Conservation (phyloP, 2,329 filamentous ascomycete species). For the Canariomyces notabilis region DNA sequence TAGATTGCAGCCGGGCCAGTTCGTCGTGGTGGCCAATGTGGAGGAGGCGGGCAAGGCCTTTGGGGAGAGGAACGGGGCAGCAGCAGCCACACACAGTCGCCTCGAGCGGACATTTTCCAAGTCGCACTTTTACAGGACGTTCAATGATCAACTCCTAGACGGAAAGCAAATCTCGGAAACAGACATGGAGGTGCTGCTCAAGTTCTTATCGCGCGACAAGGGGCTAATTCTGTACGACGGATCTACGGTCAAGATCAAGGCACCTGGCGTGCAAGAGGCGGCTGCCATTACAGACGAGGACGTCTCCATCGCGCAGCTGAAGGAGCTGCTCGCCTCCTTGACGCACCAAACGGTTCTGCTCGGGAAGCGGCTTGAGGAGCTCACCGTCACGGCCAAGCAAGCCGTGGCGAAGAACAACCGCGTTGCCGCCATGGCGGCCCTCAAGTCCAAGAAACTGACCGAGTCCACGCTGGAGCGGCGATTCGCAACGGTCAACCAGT, state of each 20-base stretch:
- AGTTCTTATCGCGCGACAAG: slow-evolving; percentile 65
- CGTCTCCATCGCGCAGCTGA: slow-evolving; percentile 74
- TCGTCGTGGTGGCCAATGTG: slow-evolving; percentile 61
- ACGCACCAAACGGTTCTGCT: slow-evolving; percentile 67
- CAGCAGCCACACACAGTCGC: slow-evolving; percentile 43
- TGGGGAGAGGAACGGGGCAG: slow-evolving; percentile 38
- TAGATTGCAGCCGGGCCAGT: slow-evolving; percentile 54
- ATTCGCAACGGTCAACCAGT: slow-evolving; percentile 67
- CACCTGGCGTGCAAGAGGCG: slow-evolving; percentile 38
- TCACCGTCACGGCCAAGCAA: slow-evolving; percentile 60
- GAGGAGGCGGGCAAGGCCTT: slow-evolving; percentile 55
- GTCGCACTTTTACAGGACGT: slow-evolving; percentile 56
- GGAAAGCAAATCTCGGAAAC: slow-evolving; percentile 50
- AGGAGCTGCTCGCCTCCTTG: slow-evolving; percentile 70
- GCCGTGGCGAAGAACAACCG: slow-evolving; percentile 71
- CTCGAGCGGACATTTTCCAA: slow-evolving; percentile 66
- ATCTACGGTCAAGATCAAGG: slow-evolving; percentile 69
- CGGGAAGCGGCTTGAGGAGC: slow-evolving; percentile 58
- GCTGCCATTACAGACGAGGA: slow-evolving; percentile 68
- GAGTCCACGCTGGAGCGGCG: slow-evolving; percentile 69
- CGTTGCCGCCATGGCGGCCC: slow-evolving; percentile 67
- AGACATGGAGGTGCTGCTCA: slow-evolving; percentile 66
- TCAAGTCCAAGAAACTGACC: slow-evolving; percentile 77
- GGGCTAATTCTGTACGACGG: slow-evolving; percentile 54
- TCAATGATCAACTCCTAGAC: slow-evolving; percentile 47